Evolutionary conservation across 257 asterid genomes (phyloP).

Genomic region (Petunia secreta): DNA sequence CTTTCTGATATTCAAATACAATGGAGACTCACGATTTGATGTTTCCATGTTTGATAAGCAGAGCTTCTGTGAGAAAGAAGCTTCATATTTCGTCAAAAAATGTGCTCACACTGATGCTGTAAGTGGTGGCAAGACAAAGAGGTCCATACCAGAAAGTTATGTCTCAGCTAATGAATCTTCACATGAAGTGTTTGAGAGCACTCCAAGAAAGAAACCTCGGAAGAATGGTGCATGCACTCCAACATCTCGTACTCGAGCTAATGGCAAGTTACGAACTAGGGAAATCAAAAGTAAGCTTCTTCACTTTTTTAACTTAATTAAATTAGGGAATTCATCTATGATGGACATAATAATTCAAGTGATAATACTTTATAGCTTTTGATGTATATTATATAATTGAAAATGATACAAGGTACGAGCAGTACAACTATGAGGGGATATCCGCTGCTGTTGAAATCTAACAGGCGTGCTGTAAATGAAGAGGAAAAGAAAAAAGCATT

Average conservation of each 20-base stretch:
- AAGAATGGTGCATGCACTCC: no score
- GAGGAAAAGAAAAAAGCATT: slow-evolving; percentile 40
- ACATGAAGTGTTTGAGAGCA: no score
- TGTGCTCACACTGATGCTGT: slow-evolving; percentile 30
- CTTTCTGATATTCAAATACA: slow-evolving; percentile 34
- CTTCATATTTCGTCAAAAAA: slow-evolving; percentile 42
- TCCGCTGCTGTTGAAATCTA: slow-evolving; percentile 27
- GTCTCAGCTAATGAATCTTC: no score
- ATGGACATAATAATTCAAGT: no score
- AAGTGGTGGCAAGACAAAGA: slow-evolving; percentile 15
- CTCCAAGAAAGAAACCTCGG: no score
- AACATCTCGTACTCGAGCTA: no score
- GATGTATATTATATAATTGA: neutral
- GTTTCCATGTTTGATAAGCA: slow-evolving; percentile 36
- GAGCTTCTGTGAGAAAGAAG: slow-evolving; percentile 44
- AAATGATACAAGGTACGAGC: neutral
- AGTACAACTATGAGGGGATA: slow-evolving; percentile 12
- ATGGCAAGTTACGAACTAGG: no score
- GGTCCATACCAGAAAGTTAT: no score
- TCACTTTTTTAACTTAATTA: no score
- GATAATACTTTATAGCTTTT: no score
- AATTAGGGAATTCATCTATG: no score
- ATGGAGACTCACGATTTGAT: slow-evolving; percentile 35
- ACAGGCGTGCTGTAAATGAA: slow-evolving; percentile 36
- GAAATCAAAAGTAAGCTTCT: no score